Evolutionary conservation across 129 eudicot genomes (phyloP), one percentile per base, ranked within the genome.

Genomic region (Chrysanthemum seticuspe): DNA sequence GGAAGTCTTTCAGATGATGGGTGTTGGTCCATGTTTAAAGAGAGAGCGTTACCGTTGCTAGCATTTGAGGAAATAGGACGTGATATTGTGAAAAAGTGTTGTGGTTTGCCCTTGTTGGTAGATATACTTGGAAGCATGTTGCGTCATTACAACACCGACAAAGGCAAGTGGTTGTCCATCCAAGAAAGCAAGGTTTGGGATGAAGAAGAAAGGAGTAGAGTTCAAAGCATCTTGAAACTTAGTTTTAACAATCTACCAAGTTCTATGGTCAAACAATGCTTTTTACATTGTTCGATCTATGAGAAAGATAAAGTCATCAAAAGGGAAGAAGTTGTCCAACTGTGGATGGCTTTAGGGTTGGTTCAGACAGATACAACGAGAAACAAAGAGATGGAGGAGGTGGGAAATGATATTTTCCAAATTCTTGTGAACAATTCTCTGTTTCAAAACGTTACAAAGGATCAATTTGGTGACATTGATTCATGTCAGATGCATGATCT

Each of bases 11-110:
- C 72, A 0, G 13, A 49, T 9, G 44, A 68, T 3, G 13, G 23
- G 5, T 50, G 47, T 68, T 68, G 60, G 48, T 2, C 21, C 44
- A 49, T 68, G 19, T 68, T 68, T 50, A 49, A 23, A 67, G 19
- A 49, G 49, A 67, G 59, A 48, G 59, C 60, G 6, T 21, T 19
- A 12, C 3, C 3, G 19, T 12, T n/a, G 10, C 21, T 2, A 4
- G 72, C 21, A 67, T 14, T 67, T 0, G 61, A 13, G 8, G 10
- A 16, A 8, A 55, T 55, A 13, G 61, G 61, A 5, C 19, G 2
- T 13, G 23, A 14, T 3, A 55, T 55, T 4, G 16, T n/a, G 2
- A 55, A 55, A 55, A 55, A 55, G 61, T 55, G 61, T 55, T 2
- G 9, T 55, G 23, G 61, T 14, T 55, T 55, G 23, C 61, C 60